Conservation (phyloP, 2,329 filamentous ascomycete species). For the Aspergillus amoenus region DNA sequence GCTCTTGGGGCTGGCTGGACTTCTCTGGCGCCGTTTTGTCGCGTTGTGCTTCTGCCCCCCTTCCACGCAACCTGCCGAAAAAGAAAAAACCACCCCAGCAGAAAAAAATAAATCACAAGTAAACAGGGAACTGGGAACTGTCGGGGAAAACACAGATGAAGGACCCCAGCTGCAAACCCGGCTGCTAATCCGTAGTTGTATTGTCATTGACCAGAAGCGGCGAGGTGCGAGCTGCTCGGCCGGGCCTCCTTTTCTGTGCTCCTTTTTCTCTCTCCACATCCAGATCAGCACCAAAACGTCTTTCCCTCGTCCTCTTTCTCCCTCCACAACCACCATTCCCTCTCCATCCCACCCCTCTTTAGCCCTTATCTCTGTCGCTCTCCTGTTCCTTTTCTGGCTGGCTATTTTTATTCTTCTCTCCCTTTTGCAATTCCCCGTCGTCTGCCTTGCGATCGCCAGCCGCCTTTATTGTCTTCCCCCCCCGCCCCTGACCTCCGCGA, state of each 20-base stretch:
- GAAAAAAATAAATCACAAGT: conserved; percentile 9
- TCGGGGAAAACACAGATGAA: conserved; percentile 1
- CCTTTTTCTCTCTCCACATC: conserved; percentile 9
- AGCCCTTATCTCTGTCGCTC: conserved; percentile 15
- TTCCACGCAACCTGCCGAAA: conserved; percentile 26
- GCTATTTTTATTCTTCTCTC: conserved; percentile 1
- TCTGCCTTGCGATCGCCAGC: conserved; percentile 6
- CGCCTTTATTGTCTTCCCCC: neutral
- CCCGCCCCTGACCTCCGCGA: conserved; percentile 16
- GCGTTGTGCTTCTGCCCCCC: conserved; percentile 6
- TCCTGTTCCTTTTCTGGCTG: neutral
- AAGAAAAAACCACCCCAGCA: conserved; percentile 13
- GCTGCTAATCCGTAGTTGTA: neutral
- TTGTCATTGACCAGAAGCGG: neutral
- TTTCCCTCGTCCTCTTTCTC: conserved; percentile 19
- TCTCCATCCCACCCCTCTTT: conserved; percentile 18
- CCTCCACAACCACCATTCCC: conserved; percentile 11
- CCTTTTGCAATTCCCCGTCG: conserved; percentile 13
- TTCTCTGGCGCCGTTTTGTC: neutral
- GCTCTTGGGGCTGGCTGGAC: conserved; percentile 2
- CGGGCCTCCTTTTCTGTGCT: neutral
- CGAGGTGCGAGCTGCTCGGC: neutral
- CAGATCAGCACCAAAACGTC: conserved; percentile 11
- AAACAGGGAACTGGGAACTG: neutral
- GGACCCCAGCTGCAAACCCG: neutral